phyloP scores from a whole-genome alignment of 768 basidiomycete species.

The Mycena leptocephala region DNA sequence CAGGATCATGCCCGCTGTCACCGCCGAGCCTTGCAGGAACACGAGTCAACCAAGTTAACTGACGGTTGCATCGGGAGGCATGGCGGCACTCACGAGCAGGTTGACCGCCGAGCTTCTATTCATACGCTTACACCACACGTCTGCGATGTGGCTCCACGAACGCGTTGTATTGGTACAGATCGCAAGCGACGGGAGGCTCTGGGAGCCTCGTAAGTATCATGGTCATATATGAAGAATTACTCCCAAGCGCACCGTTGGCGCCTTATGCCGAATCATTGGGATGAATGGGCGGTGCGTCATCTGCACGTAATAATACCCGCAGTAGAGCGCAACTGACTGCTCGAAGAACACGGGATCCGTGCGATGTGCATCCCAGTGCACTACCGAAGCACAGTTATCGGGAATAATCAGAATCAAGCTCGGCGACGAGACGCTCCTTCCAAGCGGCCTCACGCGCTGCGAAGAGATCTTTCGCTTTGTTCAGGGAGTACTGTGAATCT shows the following conservation, averaged over 20 bases:
- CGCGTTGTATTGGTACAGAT: constrained; percentile 90
- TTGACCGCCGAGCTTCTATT: constrained; percentile 45
- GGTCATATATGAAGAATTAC: neutral
- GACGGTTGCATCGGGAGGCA: too few species aligned
- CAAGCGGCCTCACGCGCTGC: constrained; percentile 66
- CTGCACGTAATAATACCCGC: constrained; percentile 64
- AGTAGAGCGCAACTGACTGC: constrained; percentile 71
- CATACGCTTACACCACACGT: constrained; percentile 60
- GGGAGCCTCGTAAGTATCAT: neutral
- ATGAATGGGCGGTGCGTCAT: constrained; percentile 89
- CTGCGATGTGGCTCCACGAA: constrained; percentile 81
- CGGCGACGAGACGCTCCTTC: constrained; percentile 77
- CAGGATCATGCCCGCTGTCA: constrained; percentile 65
- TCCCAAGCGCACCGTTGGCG: constrained; percentile 33
- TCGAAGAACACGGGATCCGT: constrained; percentile 60
- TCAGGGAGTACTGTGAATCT: constrained; percentile 75
- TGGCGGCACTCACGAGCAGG: too few species aligned
- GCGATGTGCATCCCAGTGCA: constrained; percentile 63
- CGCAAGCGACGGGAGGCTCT: constrained; percentile 73
- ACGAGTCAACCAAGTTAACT: neutral
- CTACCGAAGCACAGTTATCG: too few species aligned
- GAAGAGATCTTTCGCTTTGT: constrained; percentile 68
- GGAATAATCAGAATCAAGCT: constrained; percentile 79
- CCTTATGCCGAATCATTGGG: constrained; percentile 71
- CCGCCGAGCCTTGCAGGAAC: constrained; percentile 40